A percentile compares a stretch with the other conserved stretches of the same genome.
Evolutionary conservation across 164 flowering plant species (phyloP).

Genomic region (Euptelea pleiosperma): DNA sequence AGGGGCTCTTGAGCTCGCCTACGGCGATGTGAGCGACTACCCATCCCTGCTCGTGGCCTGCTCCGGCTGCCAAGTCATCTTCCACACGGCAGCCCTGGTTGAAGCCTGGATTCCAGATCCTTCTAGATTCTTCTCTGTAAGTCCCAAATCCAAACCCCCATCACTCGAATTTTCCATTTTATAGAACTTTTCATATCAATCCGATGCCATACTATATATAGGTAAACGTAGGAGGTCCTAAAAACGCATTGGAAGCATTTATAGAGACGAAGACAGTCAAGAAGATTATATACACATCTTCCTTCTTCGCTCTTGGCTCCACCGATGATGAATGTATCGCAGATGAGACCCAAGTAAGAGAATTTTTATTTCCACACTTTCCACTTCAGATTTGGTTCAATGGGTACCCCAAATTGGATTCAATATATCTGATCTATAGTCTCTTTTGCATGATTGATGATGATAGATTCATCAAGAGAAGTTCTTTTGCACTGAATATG

Average conservation of each 20-base stretch:
- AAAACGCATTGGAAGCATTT: conserved; percentile 66
- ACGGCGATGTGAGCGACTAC: conserved; percentile 81
- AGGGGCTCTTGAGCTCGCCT: conserved; percentile 46
- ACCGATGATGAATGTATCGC: conserved; percentile 81
- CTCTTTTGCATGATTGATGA: too few relatives aligned
- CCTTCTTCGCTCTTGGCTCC: conserved; percentile 87
- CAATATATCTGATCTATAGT: too few relatives aligned
- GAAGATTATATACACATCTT: conserved; percentile 85
- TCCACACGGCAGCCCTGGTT: conserved; percentile 87
- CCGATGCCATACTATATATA: too few relatives aligned
- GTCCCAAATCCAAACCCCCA: conserved; percentile 12
- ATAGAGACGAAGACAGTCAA: conserved; percentile 55
- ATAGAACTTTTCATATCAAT: too few relatives aligned
- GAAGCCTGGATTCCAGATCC: conserved; percentile 96
- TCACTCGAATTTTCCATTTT: too few relatives aligned
- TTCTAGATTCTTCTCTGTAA: conserved; percentile 62
- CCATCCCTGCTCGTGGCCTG: conserved; percentile 62
- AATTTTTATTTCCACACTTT: too few relatives aligned
- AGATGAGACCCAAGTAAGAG: conserved; percentile 74
- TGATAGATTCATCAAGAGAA: conserved; percentile 65
- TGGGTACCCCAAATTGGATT: too few relatives aligned
- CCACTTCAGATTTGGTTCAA: too few relatives aligned
- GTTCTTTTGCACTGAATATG: conserved; percentile 86
- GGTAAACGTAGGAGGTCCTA: conserved; percentile 86
- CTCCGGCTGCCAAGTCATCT: conserved; percentile 65